Conservation (phyloP, 164 flowering plant genomes). For the Cinnamomum chago region DNA sequence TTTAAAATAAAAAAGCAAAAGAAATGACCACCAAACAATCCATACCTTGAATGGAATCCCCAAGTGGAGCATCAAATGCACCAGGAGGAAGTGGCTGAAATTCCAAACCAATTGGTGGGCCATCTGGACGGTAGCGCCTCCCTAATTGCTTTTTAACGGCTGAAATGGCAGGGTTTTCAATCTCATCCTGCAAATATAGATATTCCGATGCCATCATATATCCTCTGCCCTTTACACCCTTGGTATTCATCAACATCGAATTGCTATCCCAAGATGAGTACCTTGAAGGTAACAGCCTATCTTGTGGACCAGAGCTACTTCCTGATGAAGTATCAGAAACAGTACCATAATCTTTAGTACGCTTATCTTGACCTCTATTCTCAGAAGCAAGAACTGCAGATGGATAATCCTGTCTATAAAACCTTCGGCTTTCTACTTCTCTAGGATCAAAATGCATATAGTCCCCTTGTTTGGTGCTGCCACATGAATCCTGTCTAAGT, state of each 20-base stretch:
- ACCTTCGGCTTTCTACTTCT: conserved; percentile 79
- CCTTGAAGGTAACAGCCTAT: conserved; percentile 31
- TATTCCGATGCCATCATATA: conserved; percentile 61
- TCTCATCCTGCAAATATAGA: conserved; percentile 62
- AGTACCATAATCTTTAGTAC: conserved; percentile 22
- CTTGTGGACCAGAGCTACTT: conserved; percentile 62
- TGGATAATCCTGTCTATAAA: conserved; percentile 32
- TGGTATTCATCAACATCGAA: conserved; percentile 14
- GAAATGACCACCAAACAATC: not conserved
- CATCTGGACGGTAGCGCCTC: conserved; percentile 63
- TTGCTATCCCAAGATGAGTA: conserved; percentile 27
- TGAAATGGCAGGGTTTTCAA: conserved; percentile 73
- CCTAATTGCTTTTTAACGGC: conserved; percentile 87
- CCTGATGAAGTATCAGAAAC: conserved; percentile 66
- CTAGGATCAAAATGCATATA: conserved; percentile 44
- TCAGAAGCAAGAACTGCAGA: conserved; percentile 32
- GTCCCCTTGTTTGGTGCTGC: conserved; percentile 83
- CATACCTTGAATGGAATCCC: conserved; percentile 23
- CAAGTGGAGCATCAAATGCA: conserved; percentile 57
- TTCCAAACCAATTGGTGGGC: conserved; percentile 75
- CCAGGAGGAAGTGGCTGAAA: conserved; percentile 87
- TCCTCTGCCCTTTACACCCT: conserved; percentile 24
- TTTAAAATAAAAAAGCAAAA: not conserved
- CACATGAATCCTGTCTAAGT: conserved; percentile 83
- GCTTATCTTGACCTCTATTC: conserved; percentile 23